Evolutionary conservation across 306 rosid species (phyloP), one percentile per base, ranked within the genome.

Genomic region (Astragalus glycyphyllos): DNA sequence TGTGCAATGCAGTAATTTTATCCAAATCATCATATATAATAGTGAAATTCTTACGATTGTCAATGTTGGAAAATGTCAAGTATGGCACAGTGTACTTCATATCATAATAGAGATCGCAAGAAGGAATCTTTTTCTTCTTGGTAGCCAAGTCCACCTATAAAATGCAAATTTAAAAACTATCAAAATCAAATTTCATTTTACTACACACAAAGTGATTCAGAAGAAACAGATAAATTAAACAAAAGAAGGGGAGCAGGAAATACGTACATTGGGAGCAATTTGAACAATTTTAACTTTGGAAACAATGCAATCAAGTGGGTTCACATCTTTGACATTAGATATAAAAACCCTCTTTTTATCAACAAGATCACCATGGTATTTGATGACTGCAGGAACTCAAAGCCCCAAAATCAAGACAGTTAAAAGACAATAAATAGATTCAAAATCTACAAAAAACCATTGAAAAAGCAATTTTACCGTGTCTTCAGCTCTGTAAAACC

Each of bases 401-500:
- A 62, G 20, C 26, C 23, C 69, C 54, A 13, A 58, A 48, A 56
- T 49, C 7, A 3, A 64, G 3, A 2, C 14, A 4, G 0, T 1
- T 55, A 8, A 6, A 31, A 47, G 32, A 46, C 23, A 40, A 14
- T 1, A 42, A 10, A 40, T 35, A 38, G n/a, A n/a, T n/a, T n/a
- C 6, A 5, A 35, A 35, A 6, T 4, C n/a, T 42, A 62, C 6
- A 26, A 29, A 2, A 46, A 20, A 4, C 1, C 4, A 3, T 16
- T 3, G 49, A 8, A 48, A 12, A 59, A n/a, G 0, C 1, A 14
- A 6, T 15, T n/a, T n/a, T n/a, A 83, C 87, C 1, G 87, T 83
- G 4, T 83, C 87, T 23, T 68, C 58, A 1, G 87, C 87, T 29
- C 87, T 72, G 2, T 72, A 83, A 49, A 79, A 79, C 87, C 87